Evolutionary conservation across 208 protist genomes (phyloP), one percentile per base, ranked within the genome.

Genomic region (Leishmania turanica): DNA sequence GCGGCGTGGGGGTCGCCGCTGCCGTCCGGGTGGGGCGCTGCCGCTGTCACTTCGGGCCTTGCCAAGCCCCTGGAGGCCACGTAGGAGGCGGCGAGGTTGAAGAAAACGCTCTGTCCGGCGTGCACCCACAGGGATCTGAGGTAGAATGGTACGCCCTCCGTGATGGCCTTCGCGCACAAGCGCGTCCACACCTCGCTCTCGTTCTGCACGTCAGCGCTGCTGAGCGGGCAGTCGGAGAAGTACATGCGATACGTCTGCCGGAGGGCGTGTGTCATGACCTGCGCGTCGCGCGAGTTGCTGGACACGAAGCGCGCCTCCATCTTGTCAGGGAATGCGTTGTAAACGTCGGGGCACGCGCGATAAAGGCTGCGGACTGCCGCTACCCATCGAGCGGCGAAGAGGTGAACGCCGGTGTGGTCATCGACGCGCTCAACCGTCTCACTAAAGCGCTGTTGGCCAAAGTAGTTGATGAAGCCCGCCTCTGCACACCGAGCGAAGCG

Each of bases 401-500:
- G 79, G 77, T 94, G 88, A 6, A 94, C 74, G n/a, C 94, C 94
- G 24, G 92, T 91, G 89, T 96, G 94, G 68, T 93, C 92, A 62
- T 65, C 73, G 8, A 88, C 64, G 37, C 69, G 68, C 49, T 31
- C 56, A 17, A 92, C 74, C 15, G 87, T 81, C 78, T 95, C 90
- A 66, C 94, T 95, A 84, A 99, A 99, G 60, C 97, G 94, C 89
- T 99, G 98, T 81, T 97, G 93, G 15, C 98, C 98, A 86, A 98
- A 99, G 83, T 99, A 99, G 85, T 99, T 99, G 76, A 99, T 65
- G 82, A 99, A 99, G 4, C 98, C 98, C 58, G 79, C 49, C 8
- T 71, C 42, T 45, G 75, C 72, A 2, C 92, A 78, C 27, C 34
- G 73, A 13, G 78, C 47, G 42, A 96, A 77, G 47, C 94, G 91